A percentile compares a stretch with the other conserved stretches of the same genome.
phyloP scores from a whole-genome alignment of 2,329 filamentous ascomycete species.

The Madurella mycetomatis region DNA sequence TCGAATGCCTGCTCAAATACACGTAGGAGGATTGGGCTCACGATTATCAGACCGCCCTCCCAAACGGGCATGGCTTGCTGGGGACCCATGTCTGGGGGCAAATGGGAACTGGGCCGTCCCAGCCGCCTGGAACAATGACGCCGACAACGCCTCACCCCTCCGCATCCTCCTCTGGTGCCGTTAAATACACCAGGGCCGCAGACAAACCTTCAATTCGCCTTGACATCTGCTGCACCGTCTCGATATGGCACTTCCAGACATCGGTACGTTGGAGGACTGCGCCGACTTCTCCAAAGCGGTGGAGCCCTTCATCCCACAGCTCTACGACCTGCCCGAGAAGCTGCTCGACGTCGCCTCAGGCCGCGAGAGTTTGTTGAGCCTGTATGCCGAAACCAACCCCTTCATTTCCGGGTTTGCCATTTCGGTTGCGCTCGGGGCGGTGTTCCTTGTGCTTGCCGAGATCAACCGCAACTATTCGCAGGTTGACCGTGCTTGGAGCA shows the following conservation, averaged over 20 bases:
- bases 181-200: neutral
- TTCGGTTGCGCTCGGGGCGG: slow-evolving; percentile 62
- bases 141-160: too few species aligned
- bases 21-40: too few species aligned
- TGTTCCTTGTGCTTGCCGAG: slow-evolving; percentile 75
- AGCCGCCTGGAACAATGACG: too few species aligned
- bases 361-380: slow-evolving; percentile 56
- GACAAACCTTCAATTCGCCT: too few species aligned
- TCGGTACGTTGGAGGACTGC: slow-evolving; percentile 68
- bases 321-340: slow-evolving; percentile 64
- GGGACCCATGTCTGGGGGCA: too few species aligned
- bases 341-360: slow-evolving; percentile 57
- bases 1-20: too few species aligned
- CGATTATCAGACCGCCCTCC: too few species aligned
- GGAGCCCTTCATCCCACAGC: slow-evolving; percentile 66
- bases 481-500: slow-evolving; percentile 86
- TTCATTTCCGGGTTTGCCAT: slow-evolving; percentile 70
- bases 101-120: too few species aligned
- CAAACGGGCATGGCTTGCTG: too few species aligned
- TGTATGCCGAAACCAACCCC: slow-evolving; percentile 85
- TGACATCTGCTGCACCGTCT: neutral
- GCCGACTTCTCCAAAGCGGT: slow-evolving; percentile 72
- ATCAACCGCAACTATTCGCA: slow-evolving; percentile 95
- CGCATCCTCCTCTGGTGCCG: neutral
- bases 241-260: slow-evolving; percentile 65